Base-by-base conservation (phyloP, 2,329 filamentous ascomycete species). In the Mycogone perniciosa region DNA sequence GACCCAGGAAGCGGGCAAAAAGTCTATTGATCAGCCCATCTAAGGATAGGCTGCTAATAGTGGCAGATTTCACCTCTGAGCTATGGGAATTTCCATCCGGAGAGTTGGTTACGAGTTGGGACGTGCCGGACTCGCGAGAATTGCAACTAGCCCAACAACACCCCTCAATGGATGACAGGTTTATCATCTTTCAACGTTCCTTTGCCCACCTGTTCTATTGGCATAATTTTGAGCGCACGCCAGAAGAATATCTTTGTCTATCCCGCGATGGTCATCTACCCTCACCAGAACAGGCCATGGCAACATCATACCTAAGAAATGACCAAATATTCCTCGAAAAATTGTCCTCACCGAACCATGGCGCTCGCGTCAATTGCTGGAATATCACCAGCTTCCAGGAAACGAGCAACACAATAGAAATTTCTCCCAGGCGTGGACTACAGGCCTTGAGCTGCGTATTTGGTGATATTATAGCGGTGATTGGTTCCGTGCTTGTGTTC, bases 101-200 rank as follows among this genome's bases (percentile, higher is more conserved):
- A 11, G 13, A 48, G 38, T 9, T 40, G 10, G 6, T 47, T 33
- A 11, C 38, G 20, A 47, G n/a, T 20, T n/a, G 30, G 31, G 26
- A 27, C 4, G 37, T 47, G 6, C 45, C 45, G n/a, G 20, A 34
- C 34, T 39, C 34, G 9, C 27, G 29, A 20, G 39, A 40, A n/a
- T 40, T 47, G 29, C 45, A 34, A 38, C 26, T 8, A 20, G 45
- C 35, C 10, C n/a, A 31, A 8, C 34, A 47, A 11, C 31, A 31
- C 27, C 45, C 45, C 6, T 47, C 29, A 13, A 26, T 30, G 27
- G 11, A 40, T 13, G 45, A 40, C n/a, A 29, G 34, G n/a, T 47
- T 47, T 27, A 47, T 47, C 34, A 47, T 47, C 7, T 33, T 47
- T 27, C 34, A 47, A n/a, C 10, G 42, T 13, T 42, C 46, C 6